Evolutionary conservation across 495 filamentous ascomycete genomes (phyloP).

Genomic region (Pseudotulostoma volvatum): DNA sequence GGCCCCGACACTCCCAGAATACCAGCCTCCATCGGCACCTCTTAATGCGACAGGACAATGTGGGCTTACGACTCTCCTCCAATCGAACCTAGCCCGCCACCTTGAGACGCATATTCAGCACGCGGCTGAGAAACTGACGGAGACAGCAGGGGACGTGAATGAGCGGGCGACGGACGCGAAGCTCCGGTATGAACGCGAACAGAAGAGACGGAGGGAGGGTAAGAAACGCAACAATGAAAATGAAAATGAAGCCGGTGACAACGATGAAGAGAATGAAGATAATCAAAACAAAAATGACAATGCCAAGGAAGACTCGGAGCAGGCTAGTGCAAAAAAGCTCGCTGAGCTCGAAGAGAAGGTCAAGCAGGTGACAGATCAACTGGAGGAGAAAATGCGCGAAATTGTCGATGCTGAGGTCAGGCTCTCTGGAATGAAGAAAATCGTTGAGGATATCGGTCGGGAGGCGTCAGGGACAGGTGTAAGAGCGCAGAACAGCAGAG

Average conservation of each 20-base stretch:
- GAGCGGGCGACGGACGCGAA: constrained; percentile 25
- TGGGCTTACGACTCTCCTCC: constrained; percentile 18
- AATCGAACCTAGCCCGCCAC: constrained; percentile 13
- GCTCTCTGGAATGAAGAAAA: constrained; percentile 17
- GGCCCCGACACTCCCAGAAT: constrained; percentile 33
- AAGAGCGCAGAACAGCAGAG: constrained; percentile 10
- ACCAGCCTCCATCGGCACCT: constrained; percentile 39
- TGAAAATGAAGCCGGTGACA: constrained; percentile 1
- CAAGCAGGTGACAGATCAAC: constrained; percentile 15
- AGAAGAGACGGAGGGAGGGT: constrained; percentile 11
- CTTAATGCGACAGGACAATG: constrained; percentile 21
- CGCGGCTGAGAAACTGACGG: constrained; percentile 22
- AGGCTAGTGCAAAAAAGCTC: constrained; percentile 9
- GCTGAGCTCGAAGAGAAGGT: constrained; percentile 16
- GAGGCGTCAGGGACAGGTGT: constrained; percentile 11
- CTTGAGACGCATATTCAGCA: constrained; percentile 22
- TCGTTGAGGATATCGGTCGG: constrained; percentile 16
- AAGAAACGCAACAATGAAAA: constrained; percentile 2
- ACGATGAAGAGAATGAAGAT: constrained; percentile 3
- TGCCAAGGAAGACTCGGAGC: constrained; percentile 5
- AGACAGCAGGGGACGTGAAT: constrained; percentile 31
- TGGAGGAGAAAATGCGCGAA: constrained; percentile 24
- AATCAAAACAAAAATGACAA: not conserved
- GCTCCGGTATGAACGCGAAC: constrained; percentile 13
- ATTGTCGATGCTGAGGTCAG: constrained; percentile 24